Conservation (phyloP, 805 yeast species). For the Starmerella davenportii region DNA sequence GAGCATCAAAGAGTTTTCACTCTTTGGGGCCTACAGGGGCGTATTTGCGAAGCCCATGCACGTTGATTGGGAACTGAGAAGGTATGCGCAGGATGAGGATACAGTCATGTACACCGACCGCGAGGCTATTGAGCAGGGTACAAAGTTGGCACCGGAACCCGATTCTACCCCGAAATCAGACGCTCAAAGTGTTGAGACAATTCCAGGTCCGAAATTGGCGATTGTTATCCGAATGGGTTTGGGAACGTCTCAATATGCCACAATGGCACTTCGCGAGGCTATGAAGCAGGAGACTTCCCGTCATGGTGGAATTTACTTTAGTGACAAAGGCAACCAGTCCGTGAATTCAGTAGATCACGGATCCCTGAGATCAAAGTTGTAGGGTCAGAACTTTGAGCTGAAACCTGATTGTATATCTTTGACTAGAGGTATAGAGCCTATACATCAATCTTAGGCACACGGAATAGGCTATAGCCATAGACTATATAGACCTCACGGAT, state of each 20-base stretch:
- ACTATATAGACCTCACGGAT: no score
- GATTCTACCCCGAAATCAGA: no score
- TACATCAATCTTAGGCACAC: no score
- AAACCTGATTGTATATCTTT: no score
- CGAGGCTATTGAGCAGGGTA: slow-evolving; percentile 28
- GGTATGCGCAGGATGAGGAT: slow-evolving; percentile 46
- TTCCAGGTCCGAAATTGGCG: slow-evolving; percentile 38
- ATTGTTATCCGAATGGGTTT: slow-evolving; percentile 59
- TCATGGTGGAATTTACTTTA: slow-evolving; percentile 15
- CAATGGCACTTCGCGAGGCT: slow-evolving; percentile 89
- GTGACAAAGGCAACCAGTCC: no score
- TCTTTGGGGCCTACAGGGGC: slow-evolving; percentile 76
- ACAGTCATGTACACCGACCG: slow-evolving; percentile 68
- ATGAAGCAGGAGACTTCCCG: slow-evolving; percentile 33
- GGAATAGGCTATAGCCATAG: no score
- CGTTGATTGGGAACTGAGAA: slow-evolving; percentile 42
- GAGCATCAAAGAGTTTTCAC: slow-evolving; percentile 70
- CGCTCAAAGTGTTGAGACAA: slow-evolving; percentile 16
- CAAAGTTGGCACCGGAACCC: slow-evolving; percentile 8
- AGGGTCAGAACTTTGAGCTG: no score
- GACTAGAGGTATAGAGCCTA: no score
- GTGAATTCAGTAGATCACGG: no score
- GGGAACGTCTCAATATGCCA: slow-evolving; percentile 82
- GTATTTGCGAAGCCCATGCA: slow-evolving; percentile 48
- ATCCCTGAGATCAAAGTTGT: no score